A percentile compares a stretch with the other conserved stretches of the same genome.
These are phyloP conservation scores for Emergomyces orientalis DNA, from an alignment of 2,329 filamentous ascomycete species.

Conservation along the genomic window DNA sequence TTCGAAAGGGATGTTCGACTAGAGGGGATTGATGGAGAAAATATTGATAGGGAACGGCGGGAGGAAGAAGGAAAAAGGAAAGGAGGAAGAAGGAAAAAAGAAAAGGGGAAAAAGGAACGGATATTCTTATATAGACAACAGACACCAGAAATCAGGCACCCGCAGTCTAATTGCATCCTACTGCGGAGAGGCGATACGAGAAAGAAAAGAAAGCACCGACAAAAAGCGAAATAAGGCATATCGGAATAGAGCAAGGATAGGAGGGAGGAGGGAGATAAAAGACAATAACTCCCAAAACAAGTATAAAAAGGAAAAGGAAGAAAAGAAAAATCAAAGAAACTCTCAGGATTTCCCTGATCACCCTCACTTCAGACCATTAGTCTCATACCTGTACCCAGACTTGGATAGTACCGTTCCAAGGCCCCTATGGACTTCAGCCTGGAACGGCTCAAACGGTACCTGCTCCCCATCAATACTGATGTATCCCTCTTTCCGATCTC, in stretches of 20 bases:
- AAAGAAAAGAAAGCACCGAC: background rate
- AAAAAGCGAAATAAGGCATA: background rate
- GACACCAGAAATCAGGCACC: background rate
- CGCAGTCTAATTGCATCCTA: background rate
- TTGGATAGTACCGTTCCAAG: constrained; percentile 79
- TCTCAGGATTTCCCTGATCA: constrained; percentile 24
- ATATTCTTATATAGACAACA: background rate
- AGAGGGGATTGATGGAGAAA: background rate
- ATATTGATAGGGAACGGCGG: background rate
- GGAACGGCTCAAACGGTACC: constrained; percentile 78
- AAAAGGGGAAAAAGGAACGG: background rate
- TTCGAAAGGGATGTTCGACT: background rate
- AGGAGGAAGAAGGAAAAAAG: background rate
- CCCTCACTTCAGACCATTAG: constrained; percentile 31
- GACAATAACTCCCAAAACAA: background rate
- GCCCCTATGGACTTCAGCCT: constrained; percentile 76
- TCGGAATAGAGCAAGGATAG: background rate
- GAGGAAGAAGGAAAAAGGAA: background rate
- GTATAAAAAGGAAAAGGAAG: background rate
- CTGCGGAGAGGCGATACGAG: background rate
- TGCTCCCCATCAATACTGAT: constrained; percentile 92
- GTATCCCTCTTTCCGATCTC: constrained; percentile 61
- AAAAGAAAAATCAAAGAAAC: background rate
- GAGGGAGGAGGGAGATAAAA: background rate
- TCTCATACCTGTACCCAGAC: constrained; percentile 61